Evolutionary conservation across 139 green algal genomes (phyloP).

Genomic region (Chlorella sp.): DNA sequence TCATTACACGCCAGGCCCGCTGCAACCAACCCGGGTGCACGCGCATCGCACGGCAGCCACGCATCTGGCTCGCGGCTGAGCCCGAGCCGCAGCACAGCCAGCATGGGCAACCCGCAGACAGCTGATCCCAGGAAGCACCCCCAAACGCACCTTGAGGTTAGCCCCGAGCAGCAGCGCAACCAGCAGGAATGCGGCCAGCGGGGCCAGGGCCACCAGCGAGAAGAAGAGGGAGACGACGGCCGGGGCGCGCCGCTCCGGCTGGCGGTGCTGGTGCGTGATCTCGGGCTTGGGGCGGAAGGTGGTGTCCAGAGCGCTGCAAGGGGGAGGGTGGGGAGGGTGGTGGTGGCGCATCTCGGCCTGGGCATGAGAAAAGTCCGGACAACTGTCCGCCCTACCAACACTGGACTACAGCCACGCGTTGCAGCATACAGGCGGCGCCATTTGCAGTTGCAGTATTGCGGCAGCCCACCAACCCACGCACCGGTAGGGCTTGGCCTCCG

Average conservation of each 20-base stretch:
- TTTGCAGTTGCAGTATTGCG: too few relatives aligned
- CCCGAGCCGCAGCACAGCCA: too few relatives aligned
- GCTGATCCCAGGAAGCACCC: not conserved
- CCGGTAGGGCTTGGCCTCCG: not conserved
- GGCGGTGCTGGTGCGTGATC: conserved; percentile 24
- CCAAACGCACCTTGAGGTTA: conserved; percentile 25
- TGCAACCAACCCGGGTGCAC: too few relatives aligned
- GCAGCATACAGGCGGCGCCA: too few relatives aligned
- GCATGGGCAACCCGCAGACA: too few relatives aligned
- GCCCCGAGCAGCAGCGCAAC: not conserved
- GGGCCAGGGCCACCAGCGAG: not conserved
- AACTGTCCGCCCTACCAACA: too few relatives aligned
- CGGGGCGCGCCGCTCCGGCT: conserved; percentile 21
- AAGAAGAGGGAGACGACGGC: conserved; percentile 15
- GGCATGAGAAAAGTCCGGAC: too few relatives aligned
- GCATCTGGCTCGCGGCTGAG: too few relatives aligned
- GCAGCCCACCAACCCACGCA: not conserved
- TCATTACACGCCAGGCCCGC: too few relatives aligned
- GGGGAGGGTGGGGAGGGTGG: not conserved
- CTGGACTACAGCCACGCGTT: too few relatives aligned
- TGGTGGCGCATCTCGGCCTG: too few relatives aligned
- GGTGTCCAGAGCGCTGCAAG: not conserved
- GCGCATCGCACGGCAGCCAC: too few relatives aligned
- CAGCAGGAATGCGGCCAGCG: conserved; percentile 5
- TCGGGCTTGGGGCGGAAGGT: conserved; percentile 10